Conservation (phyloP, 108 stramenopile genomes). For the Aureococcus anophagefferens region DNA sequence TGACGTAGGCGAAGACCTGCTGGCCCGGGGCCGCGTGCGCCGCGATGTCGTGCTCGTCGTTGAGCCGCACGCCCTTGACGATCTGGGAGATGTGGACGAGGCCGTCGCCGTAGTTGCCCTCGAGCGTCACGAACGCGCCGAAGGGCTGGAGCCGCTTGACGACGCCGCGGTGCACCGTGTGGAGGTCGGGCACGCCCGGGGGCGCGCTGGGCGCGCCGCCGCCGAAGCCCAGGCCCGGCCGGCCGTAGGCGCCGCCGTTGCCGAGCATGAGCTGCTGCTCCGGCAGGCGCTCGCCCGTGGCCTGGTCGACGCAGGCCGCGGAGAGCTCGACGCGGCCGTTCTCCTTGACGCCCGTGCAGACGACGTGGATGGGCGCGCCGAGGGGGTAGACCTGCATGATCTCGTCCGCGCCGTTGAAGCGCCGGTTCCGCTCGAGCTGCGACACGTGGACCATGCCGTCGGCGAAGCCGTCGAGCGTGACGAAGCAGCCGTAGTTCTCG, state of each 20-base stretch:
- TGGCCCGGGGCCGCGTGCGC: no score
- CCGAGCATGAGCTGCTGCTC: no score
- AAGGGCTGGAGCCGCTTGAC: not conserved
- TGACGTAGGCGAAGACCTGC: no score
- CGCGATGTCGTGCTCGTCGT: no score
- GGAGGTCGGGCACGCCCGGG: not conserved
- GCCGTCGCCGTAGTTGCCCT: not conserved
- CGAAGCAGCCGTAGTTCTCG: not conserved
- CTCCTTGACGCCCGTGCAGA: not conserved
- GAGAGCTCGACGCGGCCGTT: not conserved
- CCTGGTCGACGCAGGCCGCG: not conserved
- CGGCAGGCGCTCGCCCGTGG: no score
- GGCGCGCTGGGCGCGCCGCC: no score
- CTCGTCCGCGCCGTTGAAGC: no score
- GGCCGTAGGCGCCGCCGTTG: no score
- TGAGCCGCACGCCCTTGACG: no score
- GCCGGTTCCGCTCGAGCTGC: not conserved
- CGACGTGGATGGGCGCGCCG: not conserved
- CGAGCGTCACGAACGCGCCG: not conserved
- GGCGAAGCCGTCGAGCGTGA: not conserved
- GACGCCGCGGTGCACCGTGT: not conserved
- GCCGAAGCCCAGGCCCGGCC: no score
- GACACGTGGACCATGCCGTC: not conserved
- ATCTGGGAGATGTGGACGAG: not conserved
- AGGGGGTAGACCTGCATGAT: no score